Evolutionary conservation across 257 asterid genomes (phyloP).

Genomic region (Gentiana straminea): DNA sequence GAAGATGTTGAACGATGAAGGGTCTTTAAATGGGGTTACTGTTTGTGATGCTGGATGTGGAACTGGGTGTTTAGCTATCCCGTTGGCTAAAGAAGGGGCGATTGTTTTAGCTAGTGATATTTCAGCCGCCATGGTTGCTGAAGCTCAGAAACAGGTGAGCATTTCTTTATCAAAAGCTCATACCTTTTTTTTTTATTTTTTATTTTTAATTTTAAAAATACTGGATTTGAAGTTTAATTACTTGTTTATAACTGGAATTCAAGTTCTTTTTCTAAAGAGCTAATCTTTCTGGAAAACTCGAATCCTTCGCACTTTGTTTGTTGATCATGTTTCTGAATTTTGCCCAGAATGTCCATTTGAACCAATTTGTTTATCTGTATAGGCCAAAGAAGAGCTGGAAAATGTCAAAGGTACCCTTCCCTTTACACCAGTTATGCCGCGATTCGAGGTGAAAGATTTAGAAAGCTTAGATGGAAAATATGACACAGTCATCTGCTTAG

Average conservation of each 20-base stretch:
- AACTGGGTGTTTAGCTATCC: constrained; percentile 77
- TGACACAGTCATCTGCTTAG: constrained; percentile 80
- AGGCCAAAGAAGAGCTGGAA: constrained; percentile 66
- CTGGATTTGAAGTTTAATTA: too few species aligned
- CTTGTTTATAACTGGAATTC: too few species aligned
- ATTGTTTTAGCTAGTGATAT: constrained; percentile 80
- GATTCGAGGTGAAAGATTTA: constrained; percentile 74
- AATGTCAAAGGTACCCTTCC: constrained; percentile 36
- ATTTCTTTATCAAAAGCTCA: background rate
- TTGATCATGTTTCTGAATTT: too few species aligned
- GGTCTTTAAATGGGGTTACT: constrained; percentile 50
- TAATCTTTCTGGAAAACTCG: too few species aligned
- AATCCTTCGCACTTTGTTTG: too few species aligned
- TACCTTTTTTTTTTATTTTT: background rate
- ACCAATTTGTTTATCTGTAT: constrained; percentile 8
- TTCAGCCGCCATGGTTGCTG: constrained; percentile 90
- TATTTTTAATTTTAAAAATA: background rate
- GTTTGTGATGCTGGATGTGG: constrained; percentile 98
- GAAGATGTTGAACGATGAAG: constrained; percentile 77
- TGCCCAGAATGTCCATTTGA: too few species aligned
- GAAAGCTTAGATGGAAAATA: constrained; percentile 85
- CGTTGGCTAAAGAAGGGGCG: constrained; percentile 87
- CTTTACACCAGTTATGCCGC: constrained; percentile 47
- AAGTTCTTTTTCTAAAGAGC: too few species aligned
- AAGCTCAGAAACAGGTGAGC: constrained; percentile 70